These are phyloP conservation scores for Vanrija humicola DNA, from an alignment of 1,284 basidiomycete species.

Conservation along the genomic window DNA sequence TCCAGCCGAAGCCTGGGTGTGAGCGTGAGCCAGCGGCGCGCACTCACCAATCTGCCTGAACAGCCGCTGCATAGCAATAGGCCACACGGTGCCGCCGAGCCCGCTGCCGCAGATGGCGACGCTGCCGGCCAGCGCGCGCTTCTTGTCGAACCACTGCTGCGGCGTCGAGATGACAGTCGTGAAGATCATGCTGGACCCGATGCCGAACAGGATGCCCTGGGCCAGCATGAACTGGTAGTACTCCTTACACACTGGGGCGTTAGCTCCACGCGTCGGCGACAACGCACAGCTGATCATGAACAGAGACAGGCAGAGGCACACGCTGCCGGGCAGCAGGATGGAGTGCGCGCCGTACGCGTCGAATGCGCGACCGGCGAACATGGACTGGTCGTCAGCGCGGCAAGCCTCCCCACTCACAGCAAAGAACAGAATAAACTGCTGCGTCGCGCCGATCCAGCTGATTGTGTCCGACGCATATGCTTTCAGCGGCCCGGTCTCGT, in stretches of 20 bases:
- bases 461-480: constrained; percentile 23
- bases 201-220: constrained; percentile 24
- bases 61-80: constrained; percentile 35
- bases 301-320: constrained; percentile 47
- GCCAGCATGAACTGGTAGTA: constrained; percentile 55
- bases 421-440: constrained; percentile 54
- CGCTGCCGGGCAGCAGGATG: constrained; percentile 50
- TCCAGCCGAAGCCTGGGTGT: constrained; percentile 18
- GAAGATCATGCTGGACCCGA: constrained; percentile 51
- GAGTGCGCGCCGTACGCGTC: constrained; percentile 38
- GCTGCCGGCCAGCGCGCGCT: constrained; percentile 31
- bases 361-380: constrained; percentile 10
- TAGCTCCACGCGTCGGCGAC: neutral
- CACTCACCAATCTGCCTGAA: constrained; percentile 17
- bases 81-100: constrained; percentile 42
- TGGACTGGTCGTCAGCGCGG: constrained; percentile 43
- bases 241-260: constrained; percentile 52
- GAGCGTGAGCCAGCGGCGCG: no score
- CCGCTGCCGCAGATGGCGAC: constrained; percentile 27
- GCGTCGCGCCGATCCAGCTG: constrained; percentile 69
- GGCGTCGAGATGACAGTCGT: constrained; percentile 53
- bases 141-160: constrained; percentile 53
- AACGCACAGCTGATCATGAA: constrained; percentile 21
- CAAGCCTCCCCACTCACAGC: constrained; percentile 12
- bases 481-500: constrained; percentile 22